Conservation (phyloP, 345 rosid genomes). For the Reutealis trisperma region DNA sequence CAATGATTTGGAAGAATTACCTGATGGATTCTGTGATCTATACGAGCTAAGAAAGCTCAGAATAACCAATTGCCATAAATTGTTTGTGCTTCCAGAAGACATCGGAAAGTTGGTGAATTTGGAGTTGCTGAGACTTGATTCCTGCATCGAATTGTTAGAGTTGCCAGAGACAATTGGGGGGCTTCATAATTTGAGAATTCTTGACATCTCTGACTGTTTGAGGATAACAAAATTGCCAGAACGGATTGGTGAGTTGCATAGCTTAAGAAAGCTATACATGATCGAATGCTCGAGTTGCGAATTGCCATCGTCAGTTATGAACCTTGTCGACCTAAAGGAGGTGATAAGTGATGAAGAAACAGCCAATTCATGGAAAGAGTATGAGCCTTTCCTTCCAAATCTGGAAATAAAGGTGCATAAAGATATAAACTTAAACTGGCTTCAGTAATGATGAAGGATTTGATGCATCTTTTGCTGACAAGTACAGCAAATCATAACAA, state of each 20-base stretch:
- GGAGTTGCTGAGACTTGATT: constrained; percentile 27
- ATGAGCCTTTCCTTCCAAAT: not conserved
- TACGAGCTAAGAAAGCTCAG: constrained; percentile 21
- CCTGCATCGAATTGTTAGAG: constrained; percentile 25
- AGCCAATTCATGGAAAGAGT: constrained; percentile 20
- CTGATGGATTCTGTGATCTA: constrained; percentile 23
- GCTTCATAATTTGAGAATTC: constrained; percentile 25
- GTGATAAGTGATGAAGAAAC: constrained; percentile 30
- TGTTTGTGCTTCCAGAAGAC: constrained; percentile 26
- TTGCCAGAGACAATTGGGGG: constrained; percentile 25
- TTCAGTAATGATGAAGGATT: too few species aligned
- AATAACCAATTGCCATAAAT: constrained; percentile 28
- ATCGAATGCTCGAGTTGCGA: constrained; percentile 24
- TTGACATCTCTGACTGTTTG: constrained; percentile 30
- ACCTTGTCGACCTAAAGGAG: constrained; percentile 22
- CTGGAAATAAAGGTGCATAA: constrained; percentile 21
- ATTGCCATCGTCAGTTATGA: constrained; percentile 23
- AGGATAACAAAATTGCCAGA: constrained; percentile 23
- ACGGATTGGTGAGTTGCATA: constrained; percentile 17
- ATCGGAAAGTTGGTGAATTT: constrained; percentile 25
- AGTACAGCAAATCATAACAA: too few species aligned
- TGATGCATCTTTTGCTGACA: too few species aligned
- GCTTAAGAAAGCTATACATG: constrained; percentile 27
- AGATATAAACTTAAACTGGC: constrained; percentile 37
- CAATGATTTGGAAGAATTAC: constrained; percentile 32